Evolutionary conservation across 805 yeast genomes (phyloP), one percentile per base, ranked within the genome.

Genomic region (Myxozyma lipomycoides): DNA sequence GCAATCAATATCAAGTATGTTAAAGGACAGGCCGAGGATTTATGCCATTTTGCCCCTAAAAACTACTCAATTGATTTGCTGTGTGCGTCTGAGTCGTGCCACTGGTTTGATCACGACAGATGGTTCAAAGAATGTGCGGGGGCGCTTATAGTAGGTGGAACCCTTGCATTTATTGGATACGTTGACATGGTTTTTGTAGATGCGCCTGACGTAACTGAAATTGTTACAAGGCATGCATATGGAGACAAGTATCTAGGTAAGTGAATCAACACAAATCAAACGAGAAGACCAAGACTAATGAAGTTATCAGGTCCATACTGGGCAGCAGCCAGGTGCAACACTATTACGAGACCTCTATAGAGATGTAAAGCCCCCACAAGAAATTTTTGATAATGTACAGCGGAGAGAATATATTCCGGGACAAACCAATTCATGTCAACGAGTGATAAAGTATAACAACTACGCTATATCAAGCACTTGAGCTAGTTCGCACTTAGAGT

Each of bases 11-110:
- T 36, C 24, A 43, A 44, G 41, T 56, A 46, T 43, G 37, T 39
- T 18, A 24, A 36, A n/a, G 30, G 42, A 18, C 46, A 52, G 12
- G 55, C 67, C 9, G 57, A 57, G 28, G 64, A 64, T 40, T 43
- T 50, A 10, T 48, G 61, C 5, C 56, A 61, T 0, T 48, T 52
- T 25, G 34, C 42, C n/a, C 18, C 17, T 4, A 55, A 49, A 4
- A 63, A 62, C 23, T 59, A 60, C 7, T 64, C 78, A 0, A 77
- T 81, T 5, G 95, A 84, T 63, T 52, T 87, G 60, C 71, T 87
- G 12, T 77, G 88, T 1, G 85, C 83, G n/a, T 95, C 90, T 0
- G 88, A 89, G 64, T 84, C 89, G 51, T 79, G 77, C n/a, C 96
- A 89, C 67, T 89, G 96, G 95, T 77, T 86, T 50, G 74, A 83